Percentiles rank a stretch among this genome's conserved stretches.
These are phyloP conservation scores for Sporobolus alterniflorus DNA, from an alignment of 202 grass and related monocot species.

Conservation along the genomic window DNA sequence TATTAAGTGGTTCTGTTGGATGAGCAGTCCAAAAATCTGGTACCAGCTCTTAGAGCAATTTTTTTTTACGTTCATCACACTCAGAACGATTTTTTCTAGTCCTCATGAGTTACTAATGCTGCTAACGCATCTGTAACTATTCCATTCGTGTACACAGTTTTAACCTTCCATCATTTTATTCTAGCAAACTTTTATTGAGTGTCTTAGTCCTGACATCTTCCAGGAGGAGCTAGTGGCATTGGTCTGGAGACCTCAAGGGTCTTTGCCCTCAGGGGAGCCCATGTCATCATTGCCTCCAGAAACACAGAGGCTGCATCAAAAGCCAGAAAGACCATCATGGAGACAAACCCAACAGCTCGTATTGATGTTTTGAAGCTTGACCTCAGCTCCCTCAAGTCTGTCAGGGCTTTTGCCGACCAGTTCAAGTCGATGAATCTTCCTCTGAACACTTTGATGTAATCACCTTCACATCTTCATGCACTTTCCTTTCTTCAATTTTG, in stretches of 20 bases:
- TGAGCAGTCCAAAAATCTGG: neutral
- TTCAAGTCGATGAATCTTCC: constrained; percentile 87
- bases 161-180: neutral
- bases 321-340: constrained; percentile 64
- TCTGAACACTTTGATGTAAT: constrained; percentile 96
- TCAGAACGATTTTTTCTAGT: neutral
- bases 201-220: neutral
- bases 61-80: neutral
- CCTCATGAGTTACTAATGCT: neutral
- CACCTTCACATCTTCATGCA: constrained; percentile 2
- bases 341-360: constrained; percentile 48
- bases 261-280: constrained; percentile 79
- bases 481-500: constrained; percentile 10
- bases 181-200: constrained; percentile 14
- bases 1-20: neutral
- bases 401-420: constrained; percentile 65
- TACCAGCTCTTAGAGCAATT: neutral
- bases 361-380: constrained; percentile 85
- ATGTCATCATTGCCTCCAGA: constrained; percentile 89
- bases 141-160: neutral
- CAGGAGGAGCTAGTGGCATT: constrained; percentile 93
- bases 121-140: neutral
- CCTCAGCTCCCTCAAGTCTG: constrained; percentile 88
- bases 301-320: constrained; percentile 86
- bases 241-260: constrained; percentile 89